A percentile compares a stretch with the other conserved stretches of the same genome.
phyloP scores from a whole-genome alignment of 2,329 filamentous ascomycete genomes.

The Fusarium brevicatenulatum region DNA sequence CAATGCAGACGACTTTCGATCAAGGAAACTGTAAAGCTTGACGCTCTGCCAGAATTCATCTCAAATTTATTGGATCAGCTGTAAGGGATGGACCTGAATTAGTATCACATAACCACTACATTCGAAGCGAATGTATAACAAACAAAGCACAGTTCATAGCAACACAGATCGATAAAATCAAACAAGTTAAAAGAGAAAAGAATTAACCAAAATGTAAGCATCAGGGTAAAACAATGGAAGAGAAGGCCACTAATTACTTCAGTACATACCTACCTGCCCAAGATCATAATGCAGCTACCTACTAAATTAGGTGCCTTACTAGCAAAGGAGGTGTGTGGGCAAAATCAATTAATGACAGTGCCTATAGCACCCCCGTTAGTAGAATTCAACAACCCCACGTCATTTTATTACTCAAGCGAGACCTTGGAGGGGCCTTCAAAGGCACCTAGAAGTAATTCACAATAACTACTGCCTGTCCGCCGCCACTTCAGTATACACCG shows the following conservation, averaged over 20 bases:
- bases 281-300: neutral
- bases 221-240: neutral
- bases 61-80: conserved; percentile 59
- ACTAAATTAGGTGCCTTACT: neutral
- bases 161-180: neutral
- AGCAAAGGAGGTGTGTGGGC: neutral
- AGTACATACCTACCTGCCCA: neutral
- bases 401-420: conserved; percentile 46
- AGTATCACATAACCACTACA: neutral
- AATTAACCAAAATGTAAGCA: neutral
- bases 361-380: conserved; percentile 44
- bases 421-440: conserved; percentile 41
- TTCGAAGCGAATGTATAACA: conserved; percentile 19
- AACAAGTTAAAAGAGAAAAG: neutral
- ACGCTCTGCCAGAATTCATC: conserved; percentile 57
- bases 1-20: conserved; percentile 77
- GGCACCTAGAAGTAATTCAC: conserved; percentile 5
- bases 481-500: conserved; percentile 23
- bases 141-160: neutral
- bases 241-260: neutral
- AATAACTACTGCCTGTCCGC: conserved; percentile 7
- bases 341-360: neutral
- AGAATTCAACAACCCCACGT: conserved; percentile 46
- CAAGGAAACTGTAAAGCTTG: conserved; percentile 66
- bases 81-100: conserved; percentile 46